Evolutionary conservation across 1,139 yeast genomes (phyloP), one percentile per base, ranked within the genome.

Genomic region (Yamadazyma dendronema): DNA sequence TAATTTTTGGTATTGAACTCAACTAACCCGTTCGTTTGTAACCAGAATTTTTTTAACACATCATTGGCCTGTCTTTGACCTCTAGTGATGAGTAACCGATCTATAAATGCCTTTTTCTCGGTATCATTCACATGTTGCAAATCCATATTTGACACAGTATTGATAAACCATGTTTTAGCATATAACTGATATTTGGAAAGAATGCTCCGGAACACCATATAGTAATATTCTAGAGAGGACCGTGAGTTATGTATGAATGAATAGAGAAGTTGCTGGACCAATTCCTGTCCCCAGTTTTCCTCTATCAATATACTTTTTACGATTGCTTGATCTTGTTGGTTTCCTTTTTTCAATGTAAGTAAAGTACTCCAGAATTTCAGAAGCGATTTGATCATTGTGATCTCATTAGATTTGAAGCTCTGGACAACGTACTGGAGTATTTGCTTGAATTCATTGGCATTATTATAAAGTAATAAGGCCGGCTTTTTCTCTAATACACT

Each of bases 361-460:
- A 84, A 55, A 22, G 69, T 66, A 3, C 67, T 65, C 95, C 95
- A 87, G 49, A 87, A 86, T 44, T 74, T 72, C 38, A 77, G 67
- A 0, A 78, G 68, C 0, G 88, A 69, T 43, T 78, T 77, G 30
- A 87, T 60, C 2, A 86, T 76, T 49, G 83, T 79, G 36, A 83
- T 70, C 54, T 87, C 96, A 35, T 72, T 72, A 0, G 80, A 71
- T 7, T 60, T 51, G 30, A 86, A 60, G 11, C 77, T 67, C 5
- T 64, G 57, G 3, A 82, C 53, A 26, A 67, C 62, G 56, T 72
- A 65, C 14, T 62, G 61, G 17, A 80, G 34, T 10, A 79, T 49
- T 26, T 54, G 44, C 11, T 65, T 61, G 32, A 74, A 65, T 2
- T 54, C 44, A 1, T 51, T 46, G n/a, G 65, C 53, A 13, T 66